Evolutionary conservation across 257 asterid genomes (phyloP), one percentile per base, ranked within the genome.

Genomic region (Avicennia marina): DNA sequence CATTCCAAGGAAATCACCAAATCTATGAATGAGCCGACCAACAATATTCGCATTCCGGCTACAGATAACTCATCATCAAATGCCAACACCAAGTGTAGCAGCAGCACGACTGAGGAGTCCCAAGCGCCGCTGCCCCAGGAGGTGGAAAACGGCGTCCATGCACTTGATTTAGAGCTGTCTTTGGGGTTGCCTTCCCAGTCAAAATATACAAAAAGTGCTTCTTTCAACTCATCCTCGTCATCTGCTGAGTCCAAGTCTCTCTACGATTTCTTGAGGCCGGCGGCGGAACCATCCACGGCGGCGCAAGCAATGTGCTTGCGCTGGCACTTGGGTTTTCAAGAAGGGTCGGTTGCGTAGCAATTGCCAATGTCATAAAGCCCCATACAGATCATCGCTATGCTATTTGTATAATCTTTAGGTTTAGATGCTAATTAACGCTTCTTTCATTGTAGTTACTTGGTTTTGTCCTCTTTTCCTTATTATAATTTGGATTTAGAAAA

Each of bases 81-180:
- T 19, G 53, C 11, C 8, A 50, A 4, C 36, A 50, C 2, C 56
- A 50, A 12, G 4, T 18, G 31, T 27, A 21, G 4, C 29, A 21
- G 31, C 53, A 47, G 27, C 53, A 47, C 31, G 6, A 18, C 31
- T 2, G 53, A 21, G 15, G 53, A 47, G 2, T 47, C 53, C 31
- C 49, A 7, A 3, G 27, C n/a, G 27, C 53, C 4, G 31, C 53
- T 17, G 2, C 6, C 25, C 25, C 7, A 52, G 29, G 68, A 58
- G 32, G 74, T 47, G 27, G 75, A 48, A 7, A 26, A 24, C 52
- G 56, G 22, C 39, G 52, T 32, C 17, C 11, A 1, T 10, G 39
- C 51, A 11, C 62, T 82, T 12, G 78, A 90, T 65, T 80, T 90
- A 43, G 83, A 87, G 56, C 73, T 90, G 62, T 81, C 93, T 8